Evolutionary conservation across 176 grass and related monocot genomes (phyloP).

Genomic region (Echinochloa phyllopogon): DNA sequence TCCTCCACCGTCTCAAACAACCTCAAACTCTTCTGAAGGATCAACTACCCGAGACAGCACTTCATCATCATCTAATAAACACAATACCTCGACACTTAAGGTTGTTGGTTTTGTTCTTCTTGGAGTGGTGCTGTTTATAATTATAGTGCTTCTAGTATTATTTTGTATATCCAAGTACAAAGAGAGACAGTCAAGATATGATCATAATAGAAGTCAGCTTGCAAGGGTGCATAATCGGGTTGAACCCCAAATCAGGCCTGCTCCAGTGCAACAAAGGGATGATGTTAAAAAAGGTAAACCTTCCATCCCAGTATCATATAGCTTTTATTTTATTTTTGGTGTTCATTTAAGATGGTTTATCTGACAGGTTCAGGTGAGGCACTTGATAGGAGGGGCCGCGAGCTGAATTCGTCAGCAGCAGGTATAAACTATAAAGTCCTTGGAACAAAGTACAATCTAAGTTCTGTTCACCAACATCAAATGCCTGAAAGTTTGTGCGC

Average conservation of each 20-base stretch:
- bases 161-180: constrained; percentile 86
- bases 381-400: constrained; percentile 44
- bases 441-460: constrained; percentile 1
- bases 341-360: constrained; percentile 35
- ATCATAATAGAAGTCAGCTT: constrained; percentile 58
- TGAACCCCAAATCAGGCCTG: constrained; percentile 53
- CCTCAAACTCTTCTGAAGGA: constrained; percentile 45
- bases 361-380: constrained; percentile 40
- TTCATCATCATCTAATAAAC: constrained; percentile 48
- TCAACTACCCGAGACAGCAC: constrained; percentile 54
- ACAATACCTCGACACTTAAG: constrained; percentile 62
- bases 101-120: constrained; percentile 83
- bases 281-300: constrained; percentile 60
- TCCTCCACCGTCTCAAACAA: constrained; percentile 35
- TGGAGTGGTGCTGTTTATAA: constrained; percentile 65
- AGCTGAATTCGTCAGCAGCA: constrained; percentile 46
- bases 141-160: constrained; percentile 62
- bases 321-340: neutral
- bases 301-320: constrained; percentile 28
- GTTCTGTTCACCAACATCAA: constrained; percentile 10
- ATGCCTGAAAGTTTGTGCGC: constrained; percentile 29
- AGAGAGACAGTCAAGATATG: constrained; percentile 67
- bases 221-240: constrained; percentile 53
- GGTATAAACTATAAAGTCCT: constrained; percentile 59
- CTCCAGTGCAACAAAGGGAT: constrained; percentile 55